phyloP scores from a whole-genome alignment of 1,284 basidiomycete species.

The Naganishia sp. region DNA sequence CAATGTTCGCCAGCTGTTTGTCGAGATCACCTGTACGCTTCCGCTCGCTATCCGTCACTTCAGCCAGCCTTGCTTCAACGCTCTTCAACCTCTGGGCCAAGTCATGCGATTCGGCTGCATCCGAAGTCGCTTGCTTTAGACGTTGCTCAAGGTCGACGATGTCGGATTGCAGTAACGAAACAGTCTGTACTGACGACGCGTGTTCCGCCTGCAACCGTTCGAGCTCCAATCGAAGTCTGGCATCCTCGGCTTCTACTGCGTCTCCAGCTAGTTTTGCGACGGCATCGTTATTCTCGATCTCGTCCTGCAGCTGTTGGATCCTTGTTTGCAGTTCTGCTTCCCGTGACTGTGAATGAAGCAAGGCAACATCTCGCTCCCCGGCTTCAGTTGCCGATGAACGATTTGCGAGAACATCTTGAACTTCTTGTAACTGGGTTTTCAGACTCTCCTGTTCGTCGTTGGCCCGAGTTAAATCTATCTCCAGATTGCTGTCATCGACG shows the following conservation, averaged over 20 bases:
- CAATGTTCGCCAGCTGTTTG: constrained; percentile 3
- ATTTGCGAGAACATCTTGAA: constrained; percentile 9
- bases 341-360: constrained; percentile 14
- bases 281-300: constrained; percentile 8
- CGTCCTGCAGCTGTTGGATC: constrained; percentile 12
- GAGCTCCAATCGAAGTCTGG: background rate
- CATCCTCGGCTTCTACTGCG: background rate
- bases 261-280: background rate
- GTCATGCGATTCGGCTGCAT: background rate
- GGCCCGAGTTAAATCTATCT: constrained; percentile 6
- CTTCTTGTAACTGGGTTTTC: constrained; percentile 1
- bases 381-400: constrained; percentile 14
- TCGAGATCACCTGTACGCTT: background rate
- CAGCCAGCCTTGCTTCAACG: background rate
- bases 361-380: constrained; percentile 17
- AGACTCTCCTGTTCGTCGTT: constrained; percentile 5
- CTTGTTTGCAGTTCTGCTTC: constrained; percentile 14
- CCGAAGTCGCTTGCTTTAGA: background rate
- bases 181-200: constrained; percentile 3
- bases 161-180: constrained; percentile 2
- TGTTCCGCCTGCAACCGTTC: constrained; percentile 9
- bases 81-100: background rate
- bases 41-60: background rate
- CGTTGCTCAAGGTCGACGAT: constrained; percentile 1
- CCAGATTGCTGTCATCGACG: constrained; percentile 7